Percentiles rank a stretch among this genome's conserved stretches.
Conservation (phyloP, 306 rosid species). For the Alnus glutinosa region DNA sequence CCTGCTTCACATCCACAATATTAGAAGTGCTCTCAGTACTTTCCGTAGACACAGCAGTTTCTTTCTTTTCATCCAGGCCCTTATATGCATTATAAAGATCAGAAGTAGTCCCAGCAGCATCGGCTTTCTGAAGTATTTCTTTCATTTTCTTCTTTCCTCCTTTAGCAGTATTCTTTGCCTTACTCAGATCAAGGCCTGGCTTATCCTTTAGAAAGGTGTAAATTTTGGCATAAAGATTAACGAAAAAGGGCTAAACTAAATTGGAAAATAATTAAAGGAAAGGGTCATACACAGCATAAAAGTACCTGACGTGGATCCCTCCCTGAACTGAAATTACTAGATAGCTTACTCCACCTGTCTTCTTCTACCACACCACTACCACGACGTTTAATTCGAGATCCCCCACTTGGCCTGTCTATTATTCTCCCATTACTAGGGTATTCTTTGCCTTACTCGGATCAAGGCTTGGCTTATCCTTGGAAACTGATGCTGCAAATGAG, state of each 20-base stretch:
- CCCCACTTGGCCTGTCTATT: no score
- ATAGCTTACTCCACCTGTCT: no score
- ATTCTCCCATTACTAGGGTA: slow-evolving; percentile 70
- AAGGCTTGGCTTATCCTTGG: slow-evolving; percentile 51
- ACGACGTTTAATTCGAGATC: no score
- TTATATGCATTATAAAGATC: slow-evolving; percentile 96
- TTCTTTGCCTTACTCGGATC: slow-evolving; percentile 60
- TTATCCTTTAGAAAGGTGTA: no score
- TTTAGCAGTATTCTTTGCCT: slow-evolving; percentile 46
- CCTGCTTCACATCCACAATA: slow-evolving; percentile 42
- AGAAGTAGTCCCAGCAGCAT: slow-evolving; percentile 89
- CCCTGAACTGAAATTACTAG: no score
- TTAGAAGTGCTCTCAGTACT: slow-evolving; percentile 41
- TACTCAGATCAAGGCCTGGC: slow-evolving; percentile 50
- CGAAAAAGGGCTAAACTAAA: no score
- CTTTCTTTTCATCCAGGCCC: slow-evolving; percentile 90
- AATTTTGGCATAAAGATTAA: no score
- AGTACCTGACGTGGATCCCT: no score
- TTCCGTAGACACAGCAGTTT: slow-evolving; percentile 39
- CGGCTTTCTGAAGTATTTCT: slow-evolving; percentile 81
- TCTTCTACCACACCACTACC: no score
- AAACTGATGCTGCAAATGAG: slow-evolving; percentile 37
- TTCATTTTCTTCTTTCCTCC: slow-evolving; percentile 54
- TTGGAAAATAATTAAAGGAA: no score
- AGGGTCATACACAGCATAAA: no score